phyloP scores from a whole-genome alignment of 345 rosid species.

The Clarkia xantiana region DNA sequence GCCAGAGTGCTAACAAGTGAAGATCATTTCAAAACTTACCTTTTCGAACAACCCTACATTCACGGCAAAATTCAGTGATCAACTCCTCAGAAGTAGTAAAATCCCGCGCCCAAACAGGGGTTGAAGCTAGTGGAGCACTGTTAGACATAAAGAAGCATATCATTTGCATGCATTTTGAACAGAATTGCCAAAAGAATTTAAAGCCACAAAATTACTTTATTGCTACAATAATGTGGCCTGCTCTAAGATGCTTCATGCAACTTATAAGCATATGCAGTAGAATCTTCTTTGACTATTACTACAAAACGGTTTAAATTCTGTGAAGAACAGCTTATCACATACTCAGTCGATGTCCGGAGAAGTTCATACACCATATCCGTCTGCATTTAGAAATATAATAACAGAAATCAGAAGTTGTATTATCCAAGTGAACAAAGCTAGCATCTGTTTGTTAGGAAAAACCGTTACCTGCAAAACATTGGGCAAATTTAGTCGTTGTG shows the following conservation, averaged over 20 bases:
- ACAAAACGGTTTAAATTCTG: background rate
- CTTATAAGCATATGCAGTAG: too few species aligned
- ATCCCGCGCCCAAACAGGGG: conserved; percentile 89
- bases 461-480: conserved; percentile 76
- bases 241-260: too few species aligned
- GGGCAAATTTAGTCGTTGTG: conserved; percentile 93
- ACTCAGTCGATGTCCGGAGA: conserved; percentile 15
- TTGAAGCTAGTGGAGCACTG: conserved; percentile 87
- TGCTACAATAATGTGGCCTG: too few species aligned
- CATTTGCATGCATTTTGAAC: background rate
- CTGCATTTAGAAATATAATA: conserved; percentile 10
- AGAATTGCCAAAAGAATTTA: too few species aligned
- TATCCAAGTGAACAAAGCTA: background rate
- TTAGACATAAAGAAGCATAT: conserved; percentile 1
- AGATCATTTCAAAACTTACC: conserved; percentile 29
- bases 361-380: conserved; percentile 17
- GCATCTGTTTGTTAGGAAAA: background rate
- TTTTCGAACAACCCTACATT: conserved; percentile 95
- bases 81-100: conserved; percentile 79
- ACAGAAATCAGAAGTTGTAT: background rate
- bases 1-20: background rate
- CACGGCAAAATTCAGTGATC: conserved; percentile 86
- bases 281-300: too few species aligned
- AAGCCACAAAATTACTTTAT: too few species aligned
- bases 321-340: conserved; percentile 4